These are phyloP conservation scores for Vachellia collinsii DNA, from an alignment of 306 rosid genomes.

Conservation along the genomic window DNA sequence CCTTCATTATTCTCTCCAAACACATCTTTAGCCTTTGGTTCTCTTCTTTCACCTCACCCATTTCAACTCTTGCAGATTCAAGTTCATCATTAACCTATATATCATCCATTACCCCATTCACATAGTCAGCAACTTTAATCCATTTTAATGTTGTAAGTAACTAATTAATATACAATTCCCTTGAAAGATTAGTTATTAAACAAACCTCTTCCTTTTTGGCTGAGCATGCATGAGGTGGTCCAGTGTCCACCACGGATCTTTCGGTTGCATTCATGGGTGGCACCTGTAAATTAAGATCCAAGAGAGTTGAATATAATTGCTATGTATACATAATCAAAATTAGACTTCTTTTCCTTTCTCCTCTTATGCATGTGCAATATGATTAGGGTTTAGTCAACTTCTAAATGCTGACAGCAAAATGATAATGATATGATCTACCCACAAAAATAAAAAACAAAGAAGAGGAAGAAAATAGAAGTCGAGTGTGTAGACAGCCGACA, in stretches of 20 bases:
- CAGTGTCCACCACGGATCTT: slow-evolving; percentile 48
- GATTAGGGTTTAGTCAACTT: slow-evolving; percentile 6
- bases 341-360: neutral
- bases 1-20: slow-evolving; percentile 63
- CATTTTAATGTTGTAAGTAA: neutral
- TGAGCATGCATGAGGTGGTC: slow-evolving; percentile 42
- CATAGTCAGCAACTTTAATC: neutral
- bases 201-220: slow-evolving; percentile 58
- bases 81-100: slow-evolving; percentile 59
- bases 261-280: slow-evolving; percentile 32
- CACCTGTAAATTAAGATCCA: slow-evolving; percentile 41
- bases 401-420: neutral
- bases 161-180: neutral
- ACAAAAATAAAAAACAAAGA: neutral
- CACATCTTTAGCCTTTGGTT: slow-evolving; percentile 68
- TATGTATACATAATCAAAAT: too few species aligned
- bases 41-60: slow-evolving; percentile 78
- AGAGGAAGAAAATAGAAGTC: neutral
- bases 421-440: neutral
- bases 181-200: neutral
- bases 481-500: neutral
- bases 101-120: neutral
- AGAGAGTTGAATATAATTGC: too few species aligned
- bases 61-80: slow-evolving; percentile 64
- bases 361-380: neutral